phyloP scores from a whole-genome alignment of 352 stramenopile species.

The Thalassiosira livingstoniorum region DNA sequence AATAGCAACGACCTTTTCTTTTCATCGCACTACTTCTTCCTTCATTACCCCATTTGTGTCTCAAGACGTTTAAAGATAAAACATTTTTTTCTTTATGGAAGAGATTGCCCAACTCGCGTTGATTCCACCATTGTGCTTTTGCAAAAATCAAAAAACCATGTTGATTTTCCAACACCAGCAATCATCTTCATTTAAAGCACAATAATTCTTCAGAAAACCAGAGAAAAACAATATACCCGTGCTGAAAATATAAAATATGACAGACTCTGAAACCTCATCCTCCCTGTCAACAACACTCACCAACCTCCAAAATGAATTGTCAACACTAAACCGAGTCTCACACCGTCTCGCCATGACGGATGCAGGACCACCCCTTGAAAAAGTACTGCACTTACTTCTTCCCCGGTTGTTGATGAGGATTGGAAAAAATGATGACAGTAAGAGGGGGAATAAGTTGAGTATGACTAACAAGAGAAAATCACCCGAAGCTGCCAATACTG shows the following conservation, averaged over 20 bases:
- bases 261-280: neutral
- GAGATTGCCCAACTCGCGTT: too few species aligned
- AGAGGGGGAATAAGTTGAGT: neutral
- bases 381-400: conserved; percentile 71
- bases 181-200: neutral
- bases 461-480: conserved; percentile 29
- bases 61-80: too few species aligned
- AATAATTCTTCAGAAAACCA: neutral
- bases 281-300: conserved; percentile 8
- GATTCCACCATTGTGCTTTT: too few species aligned
- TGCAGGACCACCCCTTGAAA: conserved; percentile 50
- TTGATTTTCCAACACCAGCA: neutral
- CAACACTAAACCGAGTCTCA: conserved; percentile 71
- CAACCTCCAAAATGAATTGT: conserved; percentile 58
- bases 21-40: too few species aligned
- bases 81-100: too few species aligned
- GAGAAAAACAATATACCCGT: neutral
- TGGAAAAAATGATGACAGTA: conserved; percentile 73
- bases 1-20: too few species aligned
- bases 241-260: neutral
- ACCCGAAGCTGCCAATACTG: neutral
- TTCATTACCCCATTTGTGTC: too few species aligned
- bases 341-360: conserved; percentile 80
- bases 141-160: neutral
- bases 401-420: conserved; percentile 75